Base-by-base conservation (phyloP, 208 protist genomes). In the Trypanosoma grayi region DNA sequence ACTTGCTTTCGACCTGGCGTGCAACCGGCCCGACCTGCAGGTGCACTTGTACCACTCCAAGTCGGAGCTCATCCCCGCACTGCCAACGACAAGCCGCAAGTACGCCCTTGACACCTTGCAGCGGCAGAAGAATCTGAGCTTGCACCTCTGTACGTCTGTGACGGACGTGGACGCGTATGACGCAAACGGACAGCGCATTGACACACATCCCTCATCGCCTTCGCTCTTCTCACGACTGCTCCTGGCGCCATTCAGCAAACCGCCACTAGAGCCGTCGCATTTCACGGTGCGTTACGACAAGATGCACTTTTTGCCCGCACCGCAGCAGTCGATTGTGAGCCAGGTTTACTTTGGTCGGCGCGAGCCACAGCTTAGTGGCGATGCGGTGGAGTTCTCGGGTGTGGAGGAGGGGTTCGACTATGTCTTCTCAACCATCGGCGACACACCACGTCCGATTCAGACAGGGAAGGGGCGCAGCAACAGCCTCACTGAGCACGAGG, bases 1-100 rank as follows among this genome's bases (percentile, higher is more conserved):
- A 10, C 73, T 92, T 14, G 85, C 87, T 25, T 66, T 83, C 43
- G 78, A 92, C 33, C 69, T 93, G 37, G 82, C 81, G 33, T 66
- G 30, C 11, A 60, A 64, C 16, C 66, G 86, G 6, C 79, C 79
- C 1, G 86, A 91, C 37, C 22, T 87, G 24, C 57, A 90, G 47
- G 79, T 96, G 24, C 82, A 91, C 60, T 60, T 96, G 25, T 92
- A 78, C 56, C 82, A 92, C 45, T 81, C 74, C 46, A 75, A 71
- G 25, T 43, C 70, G 4, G 76, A 87, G 52, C 62, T 96, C 25
- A 50, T 94, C 30, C 84, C 90, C 20, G 52, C 59, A 18, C 65
- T 93, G 40, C 85, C 84, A 1, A 69, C 75, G 25, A 72, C 74
- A 44, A 82, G 79, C 56, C 74, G 81, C 28, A 73, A 71, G 36